Evolutionary conservation across 345 rosid genomes (phyloP), one percentile per base, ranked within the genome.

Genomic region (Toxicodendron radicans): DNA sequence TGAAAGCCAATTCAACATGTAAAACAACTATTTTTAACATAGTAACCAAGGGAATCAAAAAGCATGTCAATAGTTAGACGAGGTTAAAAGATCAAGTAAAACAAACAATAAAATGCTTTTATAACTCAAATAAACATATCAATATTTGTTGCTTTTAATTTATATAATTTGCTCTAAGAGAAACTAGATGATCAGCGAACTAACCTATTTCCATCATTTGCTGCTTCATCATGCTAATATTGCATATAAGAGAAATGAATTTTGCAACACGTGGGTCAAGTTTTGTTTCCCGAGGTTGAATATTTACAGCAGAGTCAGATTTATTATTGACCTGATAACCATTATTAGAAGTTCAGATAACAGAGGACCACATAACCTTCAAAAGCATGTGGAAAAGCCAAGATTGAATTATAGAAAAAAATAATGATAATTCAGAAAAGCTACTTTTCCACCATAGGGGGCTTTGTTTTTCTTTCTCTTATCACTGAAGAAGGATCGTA

Each of bases 161-260:
- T 27, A 21, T 14, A 51, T 53, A 5, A 46, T 43, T 33, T 41
- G 57, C 58, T 72, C 49, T 13, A n/a, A 57, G 41, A 71, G 23
- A 61, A 45, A 59, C 60, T 41, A 57, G 78, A 73, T 30, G 65
- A 71, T 65, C 38, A 76, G 73, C 58, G 20, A 66, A 76, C 83
- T 45, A 66, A 94, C 98, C 97, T 86, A 94, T 86, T 80, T 94
- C 97, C 97, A 92, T 86, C 97, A 94, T 94, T 72, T 89, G 97
- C 61, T 88, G 92, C 83, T 84, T 85, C 97, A 92, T 94, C 97
- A 89, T 94, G 85, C 90, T 88, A 68, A 89, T 80, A 80, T 89
- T 92, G 86, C 96, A 92, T 75, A 94, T 83, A 78, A 94, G 87
- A 78, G 97, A 90, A 76, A 92, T 78, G 72, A 94, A 92, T 75